Evolutionary conservation across 2,329 filamentous ascomycete species (phyloP).

Genomic region (Hirsutella rhossiliensis): DNA sequence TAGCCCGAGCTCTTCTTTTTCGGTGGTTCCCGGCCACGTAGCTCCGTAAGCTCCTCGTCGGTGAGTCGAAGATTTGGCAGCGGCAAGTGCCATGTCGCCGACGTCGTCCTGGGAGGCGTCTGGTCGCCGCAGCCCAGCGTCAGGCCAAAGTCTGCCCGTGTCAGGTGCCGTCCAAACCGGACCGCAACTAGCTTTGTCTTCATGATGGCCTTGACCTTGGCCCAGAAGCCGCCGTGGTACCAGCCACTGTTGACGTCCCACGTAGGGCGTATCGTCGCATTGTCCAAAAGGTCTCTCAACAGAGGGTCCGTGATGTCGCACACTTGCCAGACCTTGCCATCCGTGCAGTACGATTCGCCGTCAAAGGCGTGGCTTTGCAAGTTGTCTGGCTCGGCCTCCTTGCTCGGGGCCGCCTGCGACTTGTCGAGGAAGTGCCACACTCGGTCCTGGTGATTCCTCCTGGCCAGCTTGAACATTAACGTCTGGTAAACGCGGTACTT

Average conservation of each 20-base stretch:
- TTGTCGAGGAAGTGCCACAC: slow-evolving; percentile 37
- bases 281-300: slow-evolving; percentile 52
- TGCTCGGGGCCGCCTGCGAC: slow-evolving; percentile 24
- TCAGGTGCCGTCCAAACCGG: slow-evolving; percentile 40
- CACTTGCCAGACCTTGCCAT: slow-evolving; percentile 88
- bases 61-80: slow-evolving; percentile 22
- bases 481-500: slow-evolving; percentile 79
- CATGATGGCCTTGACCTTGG: slow-evolving; percentile 79
- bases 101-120: slow-evolving; percentile 18
- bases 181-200: slow-evolving; percentile 70
- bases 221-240: slow-evolving; percentile 71
- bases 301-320: slow-evolving; percentile 83
- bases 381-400: slow-evolving; percentile 25
- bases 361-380: slow-evolving; percentile 66
- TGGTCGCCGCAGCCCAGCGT: slow-evolving; percentile 21
- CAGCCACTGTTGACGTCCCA: slow-evolving; percentile 65
- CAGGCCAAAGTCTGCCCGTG: slow-evolving; percentile 21
- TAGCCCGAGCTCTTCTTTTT: slow-evolving; percentile 25
- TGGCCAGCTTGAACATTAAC: slow-evolving; percentile 67
- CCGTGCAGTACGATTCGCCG: slow-evolving; percentile 58
- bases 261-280: slow-evolving; percentile 42
- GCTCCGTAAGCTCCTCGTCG: slow-evolving; percentile 20
- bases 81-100: slow-evolving; percentile 19
- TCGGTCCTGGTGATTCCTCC: slow-evolving; percentile 32
- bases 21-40: slow-evolving; percentile 21